Evolutionary conservation across 2,329 filamentous ascomycete genomes (phyloP).

Genomic region (Teratosphaeria viscida): DNA sequence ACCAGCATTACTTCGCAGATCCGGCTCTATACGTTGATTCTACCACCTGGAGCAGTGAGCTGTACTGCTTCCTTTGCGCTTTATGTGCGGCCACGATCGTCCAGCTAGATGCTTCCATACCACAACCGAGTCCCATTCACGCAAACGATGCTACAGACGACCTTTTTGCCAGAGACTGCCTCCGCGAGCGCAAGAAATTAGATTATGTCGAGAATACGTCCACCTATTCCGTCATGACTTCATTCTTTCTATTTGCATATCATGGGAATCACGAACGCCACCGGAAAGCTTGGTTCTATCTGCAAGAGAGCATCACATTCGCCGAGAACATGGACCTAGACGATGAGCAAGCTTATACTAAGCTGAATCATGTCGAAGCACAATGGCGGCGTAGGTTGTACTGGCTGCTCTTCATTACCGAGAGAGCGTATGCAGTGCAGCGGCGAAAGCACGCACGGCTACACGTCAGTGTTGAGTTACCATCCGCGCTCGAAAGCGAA

Average conservation of each 20-base stretch:
- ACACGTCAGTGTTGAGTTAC: constrained; percentile 20
- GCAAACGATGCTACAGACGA: constrained; percentile 17
- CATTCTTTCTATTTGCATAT: constrained; percentile 27
- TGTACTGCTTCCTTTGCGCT: constrained; percentile 25
- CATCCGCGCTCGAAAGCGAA: constrained; percentile 24
- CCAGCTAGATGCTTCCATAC: constrained; percentile 24
- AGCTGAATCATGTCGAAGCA: constrained; percentile 21
- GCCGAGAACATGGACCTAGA: constrained; percentile 25
- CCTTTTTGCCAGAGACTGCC: constrained; percentile 25
- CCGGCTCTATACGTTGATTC: constrained; percentile 16
- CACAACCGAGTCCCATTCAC: constrained; percentile 17
- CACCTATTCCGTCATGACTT: constrained; percentile 24
- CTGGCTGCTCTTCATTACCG: constrained; percentile 28
- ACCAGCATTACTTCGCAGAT: constrained; percentile 20
- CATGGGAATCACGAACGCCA: constrained; percentile 26
- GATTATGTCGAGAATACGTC: constrained; percentile 23
- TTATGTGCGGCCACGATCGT: constrained; percentile 25
- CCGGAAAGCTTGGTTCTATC: constrained; percentile 25
- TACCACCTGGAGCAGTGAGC: constrained; percentile 15
- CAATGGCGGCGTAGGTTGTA: constrained; percentile 27
- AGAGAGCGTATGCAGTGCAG: constrained; percentile 27
- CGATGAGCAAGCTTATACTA: constrained; percentile 22
- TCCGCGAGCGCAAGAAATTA: constrained; percentile 17
- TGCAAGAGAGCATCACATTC: constrained; percentile 27
- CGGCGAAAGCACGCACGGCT: constrained; percentile 24